A percentile compares a stretch with the other conserved stretches of the same genome.
These are phyloP conservation scores for Guadua angustifolia DNA, from an alignment of 176 grass and related monocot genomes.

Conservation along the genomic window DNA sequence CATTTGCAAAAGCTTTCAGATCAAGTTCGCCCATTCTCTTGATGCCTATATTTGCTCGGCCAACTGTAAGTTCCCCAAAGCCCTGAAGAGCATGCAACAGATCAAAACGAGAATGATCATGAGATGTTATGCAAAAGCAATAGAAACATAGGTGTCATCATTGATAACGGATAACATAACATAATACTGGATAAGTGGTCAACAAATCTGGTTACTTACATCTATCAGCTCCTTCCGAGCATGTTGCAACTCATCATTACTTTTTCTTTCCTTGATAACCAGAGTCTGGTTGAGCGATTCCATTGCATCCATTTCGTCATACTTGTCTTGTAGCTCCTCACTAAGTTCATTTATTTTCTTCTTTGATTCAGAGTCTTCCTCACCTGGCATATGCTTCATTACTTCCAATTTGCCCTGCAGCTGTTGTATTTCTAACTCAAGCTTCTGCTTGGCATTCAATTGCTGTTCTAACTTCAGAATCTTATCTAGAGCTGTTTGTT, in stretches of 20 bases:
- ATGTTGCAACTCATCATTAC: slow-evolving; percentile 65
- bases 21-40: slow-evolving; percentile 72
- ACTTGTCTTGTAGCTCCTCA: slow-evolving; percentile 66
- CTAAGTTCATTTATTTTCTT: slow-evolving; percentile 47
- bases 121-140: not conserved
- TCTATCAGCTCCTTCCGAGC: slow-evolving; percentile 57
- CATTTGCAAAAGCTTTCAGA: slow-evolving; percentile 49
- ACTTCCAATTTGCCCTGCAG: slow-evolving; percentile 55
- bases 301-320: slow-evolving; percentile 52
- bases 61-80: slow-evolving; percentile 13
- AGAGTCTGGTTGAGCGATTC: slow-evolving; percentile 59
- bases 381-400: slow-evolving; percentile 54
- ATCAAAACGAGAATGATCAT: not conserved
- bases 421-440: slow-evolving; percentile 64
- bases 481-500: slow-evolving; percentile 53
- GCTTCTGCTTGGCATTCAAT: slow-evolving; percentile 62
- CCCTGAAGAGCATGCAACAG: slow-evolving; percentile 9
- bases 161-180: too few relatives aligned
- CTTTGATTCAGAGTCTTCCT: slow-evolving; percentile 43
- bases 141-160: not conserved
- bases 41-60: slow-evolving; percentile 41
- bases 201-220: not conserved
- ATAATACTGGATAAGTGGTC: too few relatives aligned
- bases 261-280: slow-evolving; percentile 54
- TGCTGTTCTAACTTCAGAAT: slow-evolving; percentile 54